phyloP scores from a whole-genome alignment of 1,284 basidiomycete genomes.

The Ustilago esculenta region DNA sequence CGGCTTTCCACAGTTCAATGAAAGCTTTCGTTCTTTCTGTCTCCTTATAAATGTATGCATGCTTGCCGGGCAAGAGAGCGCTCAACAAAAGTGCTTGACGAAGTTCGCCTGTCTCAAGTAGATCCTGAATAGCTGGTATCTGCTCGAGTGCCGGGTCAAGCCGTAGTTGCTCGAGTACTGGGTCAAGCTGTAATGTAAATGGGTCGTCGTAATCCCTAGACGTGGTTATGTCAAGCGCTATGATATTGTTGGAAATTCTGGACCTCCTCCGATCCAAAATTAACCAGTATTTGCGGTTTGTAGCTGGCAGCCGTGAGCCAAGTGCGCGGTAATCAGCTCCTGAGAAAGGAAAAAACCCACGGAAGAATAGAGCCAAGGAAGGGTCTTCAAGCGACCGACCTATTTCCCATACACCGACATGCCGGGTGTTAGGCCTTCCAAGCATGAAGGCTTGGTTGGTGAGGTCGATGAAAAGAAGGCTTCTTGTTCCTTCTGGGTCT shows the following conservation, averaged over 20 bases:
- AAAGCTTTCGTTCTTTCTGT: not conserved
- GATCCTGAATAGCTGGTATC: not conserved
- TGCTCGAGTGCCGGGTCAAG: not conserved
- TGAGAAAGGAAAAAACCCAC: constrained; percentile 5
- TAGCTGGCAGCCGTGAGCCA: not conserved
- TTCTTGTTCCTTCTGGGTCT: not conserved
- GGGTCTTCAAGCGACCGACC: no score
- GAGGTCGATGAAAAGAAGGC: not conserved
- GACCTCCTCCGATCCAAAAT: no score
- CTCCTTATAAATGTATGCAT: not conserved
- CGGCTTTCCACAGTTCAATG: not conserved
- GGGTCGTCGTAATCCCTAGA: no score
- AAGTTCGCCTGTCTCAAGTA: not conserved
- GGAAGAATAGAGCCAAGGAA: not conserved
- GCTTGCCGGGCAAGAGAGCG: not conserved
- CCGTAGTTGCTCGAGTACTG: no score
- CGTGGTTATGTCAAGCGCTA: no score
- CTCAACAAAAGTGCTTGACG: not conserved
- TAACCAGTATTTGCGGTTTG: not conserved
- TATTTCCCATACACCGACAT: constrained; percentile 2
- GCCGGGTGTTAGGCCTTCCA: not conserved
- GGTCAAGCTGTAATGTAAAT: no score
- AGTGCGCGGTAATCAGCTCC: not conserved
- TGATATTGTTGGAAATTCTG: no score
- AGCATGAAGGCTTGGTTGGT: not conserved